phyloP scores from a whole-genome alignment of 2,329 filamentous ascomycete species.

The Calonectria ilicicola region DNA sequence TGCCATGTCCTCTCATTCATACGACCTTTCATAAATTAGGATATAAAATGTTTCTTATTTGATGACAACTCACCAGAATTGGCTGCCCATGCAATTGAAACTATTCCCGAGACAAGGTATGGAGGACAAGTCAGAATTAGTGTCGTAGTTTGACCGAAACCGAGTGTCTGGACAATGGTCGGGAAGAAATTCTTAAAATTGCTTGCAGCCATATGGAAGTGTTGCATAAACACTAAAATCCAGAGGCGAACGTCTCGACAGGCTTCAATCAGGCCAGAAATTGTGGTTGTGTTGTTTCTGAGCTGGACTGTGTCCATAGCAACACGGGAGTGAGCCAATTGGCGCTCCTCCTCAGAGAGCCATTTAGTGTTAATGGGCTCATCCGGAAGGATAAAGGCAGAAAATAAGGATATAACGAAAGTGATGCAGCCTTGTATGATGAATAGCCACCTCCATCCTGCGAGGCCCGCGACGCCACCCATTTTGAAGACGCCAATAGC shows the following conservation, averaged over 20 bases:
- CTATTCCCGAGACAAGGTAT: constrained; percentile 52
- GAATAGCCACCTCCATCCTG: constrained; percentile 61
- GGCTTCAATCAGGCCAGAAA: constrained; percentile 57
- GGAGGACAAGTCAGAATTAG: constrained; percentile 52
- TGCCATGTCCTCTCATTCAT: constrained; percentile 61
- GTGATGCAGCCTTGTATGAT: constrained; percentile 70
- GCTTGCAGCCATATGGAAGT: constrained; percentile 61
- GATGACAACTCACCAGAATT: constrained; percentile 37
- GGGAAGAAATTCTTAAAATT: constrained; percentile 53
- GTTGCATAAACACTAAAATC: constrained; percentile 62
- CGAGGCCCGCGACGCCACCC: constrained; percentile 34
- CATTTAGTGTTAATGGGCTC: constrained; percentile 56
- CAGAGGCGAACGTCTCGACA: constrained; percentile 58
- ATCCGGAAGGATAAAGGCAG: constrained; percentile 44
- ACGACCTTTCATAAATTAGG: neutral
- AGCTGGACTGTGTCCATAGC: constrained; percentile 59
- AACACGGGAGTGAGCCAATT: constrained; percentile 53
- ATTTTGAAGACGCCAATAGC: constrained; percentile 54
- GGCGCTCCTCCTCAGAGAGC: constrained; percentile 57
- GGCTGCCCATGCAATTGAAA: constrained; percentile 20
- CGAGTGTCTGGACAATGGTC: constrained; percentile 40
- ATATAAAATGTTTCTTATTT: constrained; percentile 46
- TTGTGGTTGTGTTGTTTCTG: constrained; percentile 53
- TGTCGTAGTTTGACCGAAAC: constrained; percentile 37
- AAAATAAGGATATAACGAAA: constrained; percentile 34